Evolutionary conservation across 257 asterid genomes (phyloP), one percentile per base, ranked within the genome.

Genomic region (Ehretia macrophylla): DNA sequence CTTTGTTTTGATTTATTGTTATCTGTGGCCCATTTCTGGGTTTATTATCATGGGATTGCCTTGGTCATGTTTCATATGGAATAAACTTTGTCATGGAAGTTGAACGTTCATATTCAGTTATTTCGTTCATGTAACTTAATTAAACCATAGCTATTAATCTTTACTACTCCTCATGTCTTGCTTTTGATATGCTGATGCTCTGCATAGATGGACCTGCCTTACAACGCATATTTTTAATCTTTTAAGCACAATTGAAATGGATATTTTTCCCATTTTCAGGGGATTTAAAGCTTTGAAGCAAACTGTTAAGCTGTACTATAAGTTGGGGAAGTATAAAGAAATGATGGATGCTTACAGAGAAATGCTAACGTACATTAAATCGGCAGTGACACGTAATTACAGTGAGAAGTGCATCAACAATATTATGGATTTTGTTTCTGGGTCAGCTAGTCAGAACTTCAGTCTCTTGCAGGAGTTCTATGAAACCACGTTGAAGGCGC

Each of bases 221-320:
- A 9, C 14, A 6, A 14, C 14, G 10, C 0, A 18, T 13, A 14
- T 46, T n/a, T n/a, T n/a, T n/a, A n/a, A 5, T 46, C 9, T 14
- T 44, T 44, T 48, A 8, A n/a, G n/a, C n/a, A 11, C 14, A 49
- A 19, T 49, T 13, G 9, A 20, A 19, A 39, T 63, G 42, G n/a
- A 21, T 63, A 49, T 51, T 14, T 52, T 66, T 47, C 52, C 56
- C 67, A 17, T 71, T 47, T 69, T 74, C 89, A 88, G 97, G 99
- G 99, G 99, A 66, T 93, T 93, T 55, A 93, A 89, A 80, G 99
- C 99, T 68, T 77, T 93, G 58, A 93, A 93, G 70, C 99, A 93
- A 77, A 89, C 99, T 58, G 99, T 93, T 56, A 89, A 89, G 78
- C 84, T 93, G 42, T 86, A 88, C 79, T 89, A 89, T 73, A 87